Percentiles rank a stretch among this genome's conserved stretches.
phyloP scores from a whole-genome alignment of 2,329 filamentous ascomycete species.

The Pestalotiopsis sp. region DNA sequence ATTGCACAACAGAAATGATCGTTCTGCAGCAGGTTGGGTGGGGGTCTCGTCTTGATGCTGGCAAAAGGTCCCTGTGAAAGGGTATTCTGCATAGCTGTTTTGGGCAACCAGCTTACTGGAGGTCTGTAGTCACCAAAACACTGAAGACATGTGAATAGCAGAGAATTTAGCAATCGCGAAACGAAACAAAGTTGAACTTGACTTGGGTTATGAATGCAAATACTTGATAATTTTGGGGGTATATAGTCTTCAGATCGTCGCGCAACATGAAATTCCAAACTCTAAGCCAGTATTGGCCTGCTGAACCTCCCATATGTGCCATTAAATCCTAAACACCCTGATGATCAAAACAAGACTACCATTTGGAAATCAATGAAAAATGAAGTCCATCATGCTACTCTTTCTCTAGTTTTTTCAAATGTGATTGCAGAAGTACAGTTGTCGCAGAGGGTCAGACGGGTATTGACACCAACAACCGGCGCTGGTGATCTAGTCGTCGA shows the following conservation, averaged over 20 bases:
- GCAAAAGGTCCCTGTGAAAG: no score
- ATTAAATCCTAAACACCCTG: not conserved
- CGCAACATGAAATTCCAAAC: not conserved
- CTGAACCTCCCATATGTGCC: not conserved
- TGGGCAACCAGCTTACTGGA: no score
- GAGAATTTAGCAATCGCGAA: not conserved
- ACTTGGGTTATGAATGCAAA: not conserved
- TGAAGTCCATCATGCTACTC: not conserved
- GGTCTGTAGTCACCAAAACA: no score
- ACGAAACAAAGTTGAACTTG: not conserved
- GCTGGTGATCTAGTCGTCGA: slow-evolving; percentile 19
- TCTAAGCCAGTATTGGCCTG: not conserved
- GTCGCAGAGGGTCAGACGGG: no score
- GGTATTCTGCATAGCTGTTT: no score
- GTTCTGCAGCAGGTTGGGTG: no score
- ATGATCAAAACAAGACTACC: not conserved
- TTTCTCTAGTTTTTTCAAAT: not conserved
- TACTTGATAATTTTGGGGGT: not conserved
- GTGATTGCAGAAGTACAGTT: no score
- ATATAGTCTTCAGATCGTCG: not conserved
- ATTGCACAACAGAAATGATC: not conserved
- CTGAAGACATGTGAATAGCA: not conserved
- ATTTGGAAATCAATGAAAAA: not conserved
- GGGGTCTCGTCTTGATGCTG: no score
- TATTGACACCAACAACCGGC: not conserved